phyloP scores from a whole-genome alignment of 768 basidiomycete species.

The Xanthoconium purpureum region DNA sequence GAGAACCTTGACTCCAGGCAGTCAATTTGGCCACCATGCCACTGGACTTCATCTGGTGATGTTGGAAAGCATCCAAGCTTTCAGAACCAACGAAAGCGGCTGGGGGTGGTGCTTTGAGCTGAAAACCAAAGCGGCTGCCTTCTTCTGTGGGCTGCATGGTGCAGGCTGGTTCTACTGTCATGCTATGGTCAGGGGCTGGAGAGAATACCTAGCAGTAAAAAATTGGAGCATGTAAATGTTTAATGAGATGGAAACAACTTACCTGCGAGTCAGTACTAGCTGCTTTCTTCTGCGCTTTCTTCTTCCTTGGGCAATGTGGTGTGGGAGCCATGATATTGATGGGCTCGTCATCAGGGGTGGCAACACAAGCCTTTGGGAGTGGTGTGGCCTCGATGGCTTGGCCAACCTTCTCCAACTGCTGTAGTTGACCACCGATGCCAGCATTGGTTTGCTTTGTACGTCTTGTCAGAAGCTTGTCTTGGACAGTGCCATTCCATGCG shows the following conservation, averaged over 20 bases:
- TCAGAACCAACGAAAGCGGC: neutral
- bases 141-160: neutral
- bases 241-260: too few species aligned
- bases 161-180: neutral
- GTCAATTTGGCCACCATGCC: too few species aligned
- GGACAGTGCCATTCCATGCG: too few species aligned
- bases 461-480: too few species aligned
- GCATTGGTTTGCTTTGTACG: neutral
- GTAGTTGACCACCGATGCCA: neutral
- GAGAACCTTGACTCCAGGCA: too few species aligned
- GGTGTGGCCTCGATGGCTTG: neutral
- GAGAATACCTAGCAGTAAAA: too few species aligned
- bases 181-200: neutral
- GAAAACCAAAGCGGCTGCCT: neutral
- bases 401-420: neutral
- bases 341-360: too few species aligned
- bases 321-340: neutral
- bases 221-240: too few species aligned
- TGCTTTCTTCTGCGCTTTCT: too few species aligned
- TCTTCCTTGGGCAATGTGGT: neutral
- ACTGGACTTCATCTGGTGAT: too few species aligned
- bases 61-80: neutral
- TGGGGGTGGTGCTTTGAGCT: neutral
- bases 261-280: neutral
- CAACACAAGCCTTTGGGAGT: neutral